phyloP scores from a whole-genome alignment of 805 yeast genomes.

The Millerozyma acaciae region DNA sequence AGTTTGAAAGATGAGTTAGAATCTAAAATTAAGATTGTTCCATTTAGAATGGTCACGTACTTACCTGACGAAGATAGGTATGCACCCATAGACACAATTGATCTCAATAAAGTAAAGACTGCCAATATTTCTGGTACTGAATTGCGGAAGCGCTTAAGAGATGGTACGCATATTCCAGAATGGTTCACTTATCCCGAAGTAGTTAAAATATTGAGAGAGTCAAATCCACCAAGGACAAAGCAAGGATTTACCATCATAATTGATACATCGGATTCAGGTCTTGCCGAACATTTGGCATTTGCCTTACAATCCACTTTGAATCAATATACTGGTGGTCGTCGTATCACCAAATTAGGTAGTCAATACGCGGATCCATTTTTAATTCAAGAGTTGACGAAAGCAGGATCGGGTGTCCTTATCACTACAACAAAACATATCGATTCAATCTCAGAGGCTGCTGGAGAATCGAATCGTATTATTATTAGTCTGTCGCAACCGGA shows the following conservation, averaged over 20 bases:
- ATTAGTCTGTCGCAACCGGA: too few relatives aligned
- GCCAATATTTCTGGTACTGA: slow-evolving; percentile 94
- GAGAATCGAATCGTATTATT: too few relatives aligned
- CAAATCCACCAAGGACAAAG: slow-evolving; percentile 84
- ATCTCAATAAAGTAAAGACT: slow-evolving; percentile 67
- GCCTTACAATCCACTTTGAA: slow-evolving; percentile 88
- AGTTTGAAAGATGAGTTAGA: slow-evolving; percentile 71
- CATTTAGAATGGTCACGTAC: slow-evolving; percentile 95
- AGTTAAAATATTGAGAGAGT: slow-evolving; percentile 82
- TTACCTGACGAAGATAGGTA: slow-evolving; percentile 93
- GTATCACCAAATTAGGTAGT: slow-evolving; percentile 55
- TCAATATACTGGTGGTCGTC: slow-evolving; percentile 83
- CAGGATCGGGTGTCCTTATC: slow-evolving; percentile 88
- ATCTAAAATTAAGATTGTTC: slow-evolving; percentile 73
- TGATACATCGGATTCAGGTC: slow-evolving; percentile 46
- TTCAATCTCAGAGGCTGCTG: too few relatives aligned
- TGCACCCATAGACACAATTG: slow-evolving; percentile 91
- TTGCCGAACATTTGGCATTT: slow-evolving; percentile 52
- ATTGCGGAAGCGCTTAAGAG: slow-evolving; percentile 79
- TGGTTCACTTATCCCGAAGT: slow-evolving; percentile 99
- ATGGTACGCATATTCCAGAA: slow-evolving; percentile 85
- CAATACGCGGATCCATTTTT: slow-evolving; percentile 47
- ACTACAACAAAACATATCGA: slow-evolving; percentile 25
- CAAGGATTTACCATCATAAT: slow-evolving; percentile 86
- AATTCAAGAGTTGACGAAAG: slow-evolving; percentile 70